Evolutionary conservation across 2,329 filamentous ascomycete genomes (phyloP).

Genomic region (Trematosphaeria pertusa): DNA sequence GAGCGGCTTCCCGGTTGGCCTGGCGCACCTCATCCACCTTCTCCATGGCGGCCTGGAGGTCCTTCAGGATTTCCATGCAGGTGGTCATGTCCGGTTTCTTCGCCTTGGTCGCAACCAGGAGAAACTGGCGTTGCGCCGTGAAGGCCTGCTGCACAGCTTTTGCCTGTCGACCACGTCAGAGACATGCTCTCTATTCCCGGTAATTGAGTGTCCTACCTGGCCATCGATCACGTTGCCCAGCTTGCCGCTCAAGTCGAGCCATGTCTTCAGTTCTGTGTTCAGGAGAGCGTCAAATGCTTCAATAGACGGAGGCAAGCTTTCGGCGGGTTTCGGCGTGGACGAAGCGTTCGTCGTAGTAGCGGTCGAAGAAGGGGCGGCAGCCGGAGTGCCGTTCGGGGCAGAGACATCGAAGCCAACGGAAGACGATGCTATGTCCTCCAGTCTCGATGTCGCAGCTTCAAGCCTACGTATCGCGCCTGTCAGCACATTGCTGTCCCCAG

Average conservation of each 20-base stretch:
- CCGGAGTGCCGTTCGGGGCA: slow-evolving; percentile 36
- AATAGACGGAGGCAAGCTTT: slow-evolving; percentile 67
- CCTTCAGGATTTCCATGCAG: slow-evolving; percentile 81
- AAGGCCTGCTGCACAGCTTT: slow-evolving; percentile 71
- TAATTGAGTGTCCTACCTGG: slow-evolving; percentile 64
- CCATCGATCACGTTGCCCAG: slow-evolving; percentile 80
- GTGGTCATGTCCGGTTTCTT: slow-evolving; percentile 83
- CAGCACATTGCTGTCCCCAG: slow-evolving; percentile 52
- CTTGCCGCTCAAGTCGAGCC: slow-evolving; percentile 77
- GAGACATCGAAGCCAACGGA: slow-evolving; percentile 60
- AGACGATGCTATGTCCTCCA: slow-evolving; percentile 95
- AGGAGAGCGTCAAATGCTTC: slow-evolving; percentile 88
- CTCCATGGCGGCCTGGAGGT: slow-evolving; percentile 82
- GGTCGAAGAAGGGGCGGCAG: slow-evolving; percentile 45
- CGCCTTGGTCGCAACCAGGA: slow-evolving; percentile 86
- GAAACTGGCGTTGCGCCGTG: slow-evolving; percentile 82
- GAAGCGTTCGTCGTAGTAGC: slow-evolving; percentile 21
- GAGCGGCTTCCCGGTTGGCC: slow-evolving; percentile 74
- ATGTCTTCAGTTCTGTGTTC: slow-evolving; percentile 74
- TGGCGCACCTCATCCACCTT: slow-evolving; percentile 83
- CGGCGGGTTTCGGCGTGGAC: slow-evolving; percentile 45
- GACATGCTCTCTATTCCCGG: neutral
- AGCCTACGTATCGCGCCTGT: slow-evolving; percentile 69
- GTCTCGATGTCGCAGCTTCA: slow-evolving; percentile 92
- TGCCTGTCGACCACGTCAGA: slow-evolving; percentile 48